These are phyloP conservation scores for Phaeotremella skinneri DNA, from an alignment of 768 basidiomycete species.

Conservation along the genomic window DNA sequence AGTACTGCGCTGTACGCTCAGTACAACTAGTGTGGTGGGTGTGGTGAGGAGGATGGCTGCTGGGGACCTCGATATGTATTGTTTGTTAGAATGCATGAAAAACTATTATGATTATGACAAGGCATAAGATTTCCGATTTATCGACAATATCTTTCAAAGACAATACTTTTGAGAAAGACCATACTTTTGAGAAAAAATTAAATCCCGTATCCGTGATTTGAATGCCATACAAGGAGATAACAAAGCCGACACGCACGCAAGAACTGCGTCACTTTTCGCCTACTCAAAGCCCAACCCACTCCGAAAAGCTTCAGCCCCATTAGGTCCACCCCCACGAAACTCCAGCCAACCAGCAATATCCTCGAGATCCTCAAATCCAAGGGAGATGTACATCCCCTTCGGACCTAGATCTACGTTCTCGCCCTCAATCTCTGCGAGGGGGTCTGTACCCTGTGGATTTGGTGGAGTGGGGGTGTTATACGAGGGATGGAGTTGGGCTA, in stretches of 20 bases:
- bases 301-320: conserved; percentile 32
- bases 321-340: conserved; percentile 34
- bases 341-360: conserved; percentile 40
- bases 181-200: too few species aligned
- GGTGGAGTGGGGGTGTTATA: conserved; percentile 15
- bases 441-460: conserved; percentile 24
- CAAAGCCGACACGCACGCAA: too few species aligned
- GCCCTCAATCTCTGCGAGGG: conserved; percentile 31
- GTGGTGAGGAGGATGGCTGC: too few species aligned
- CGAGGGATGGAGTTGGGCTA: conserved; percentile 44
- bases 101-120: too few species aligned
- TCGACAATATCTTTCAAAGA: too few species aligned
- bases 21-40: conserved; percentile 40
- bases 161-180: too few species aligned
- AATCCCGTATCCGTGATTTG: too few species aligned
- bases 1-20: conserved; percentile 63
- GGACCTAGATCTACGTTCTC: conserved; percentile 36
- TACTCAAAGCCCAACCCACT: conserved; percentile 31
- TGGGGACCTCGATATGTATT: too few species aligned
- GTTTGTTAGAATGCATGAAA: too few species aligned
- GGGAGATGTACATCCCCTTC: conserved; percentile 45
- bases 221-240: too few species aligned
- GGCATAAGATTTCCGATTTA: too few species aligned
- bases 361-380: conserved; percentile 47
- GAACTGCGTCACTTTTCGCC: background rate